Evolutionary conservation across 179 eudicot genomes (phyloP), one percentile per base, ranked within the genome.

Genomic region (Silene noctiflora): DNA sequence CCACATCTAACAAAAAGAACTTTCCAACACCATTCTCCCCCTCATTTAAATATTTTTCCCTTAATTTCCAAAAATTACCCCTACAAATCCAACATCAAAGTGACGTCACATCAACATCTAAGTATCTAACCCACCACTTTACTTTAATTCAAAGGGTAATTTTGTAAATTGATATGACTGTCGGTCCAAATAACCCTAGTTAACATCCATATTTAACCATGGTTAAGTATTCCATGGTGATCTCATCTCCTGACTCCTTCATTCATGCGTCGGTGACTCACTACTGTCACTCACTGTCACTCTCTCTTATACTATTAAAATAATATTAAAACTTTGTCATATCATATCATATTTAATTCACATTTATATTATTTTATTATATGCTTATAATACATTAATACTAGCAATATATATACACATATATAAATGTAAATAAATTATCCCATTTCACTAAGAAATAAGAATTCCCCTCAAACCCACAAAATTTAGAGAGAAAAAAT

Each of bases 251-350:
- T 21, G 56, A 42, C 39, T 48, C 46, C 69, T 31, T 46, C 66
- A 59, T 31, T 46, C 56, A 24, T 69, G 75, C 85, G 85, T 83
- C 85, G 85, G 85, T 80, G 85, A 83, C 83, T 72, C 82, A 79
- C 77, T 62, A 56, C 77, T 72, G 8, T 31, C 69, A 69, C 19
- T 63, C 67, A 58, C 76, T n/a, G n/a, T 13, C 75, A 16, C 63
- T 51, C 73, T 25, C 58, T 53, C 58, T 53, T 17, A 53, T 53
- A 13, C 58, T 53, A 39, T 39, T 39, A 39, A 39, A 39, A 39
- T 39, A 39, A 7, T 39, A 39, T 0, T 39, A 39, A 39, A 39
- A 39, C 10, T 39, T 39, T 39, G 46, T 39, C 46, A 39, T 39
- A 39, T 39, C 42, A 35, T 35, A 35, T 35, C 58, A 53, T 53